phyloP scores from a whole-genome alignment of 2,329 filamentous ascomycete genomes.

The Parafenestella ontariensis region DNA sequence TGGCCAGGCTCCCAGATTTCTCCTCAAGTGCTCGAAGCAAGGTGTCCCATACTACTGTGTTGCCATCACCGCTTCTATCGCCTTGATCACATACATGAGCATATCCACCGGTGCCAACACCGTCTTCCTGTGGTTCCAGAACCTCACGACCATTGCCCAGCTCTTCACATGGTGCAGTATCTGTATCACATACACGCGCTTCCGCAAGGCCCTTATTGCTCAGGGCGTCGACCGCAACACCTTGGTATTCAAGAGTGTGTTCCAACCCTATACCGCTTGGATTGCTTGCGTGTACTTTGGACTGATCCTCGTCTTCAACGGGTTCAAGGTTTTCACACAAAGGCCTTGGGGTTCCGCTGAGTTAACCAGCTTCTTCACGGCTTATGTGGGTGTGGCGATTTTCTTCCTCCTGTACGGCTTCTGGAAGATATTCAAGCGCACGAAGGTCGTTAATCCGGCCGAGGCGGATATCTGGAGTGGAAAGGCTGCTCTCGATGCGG shows the following conservation, averaged over 20 bases:
- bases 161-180: constrained; percentile 63
- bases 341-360: constrained; percentile 47
- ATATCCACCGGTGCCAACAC: constrained; percentile 54
- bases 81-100: constrained; percentile 59
- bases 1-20: constrained; percentile 60
- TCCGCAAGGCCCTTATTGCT: constrained; percentile 54
- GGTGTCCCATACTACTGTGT: constrained; percentile 54
- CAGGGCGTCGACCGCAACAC: constrained; percentile 64
- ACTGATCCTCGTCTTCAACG: constrained; percentile 66
- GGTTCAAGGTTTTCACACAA: constrained; percentile 64
- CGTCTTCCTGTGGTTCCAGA: constrained; percentile 73
- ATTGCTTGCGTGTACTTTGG: constrained; percentile 65
- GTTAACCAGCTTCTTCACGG: constrained; percentile 58
- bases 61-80: constrained; percentile 49
- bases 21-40: constrained; percentile 56
- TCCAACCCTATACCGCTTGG: constrained; percentile 64
- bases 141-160: constrained; percentile 67
- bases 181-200: constrained; percentile 65
- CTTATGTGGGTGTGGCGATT: constrained; percentile 55
- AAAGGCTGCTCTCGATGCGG: constrained; percentile 56
- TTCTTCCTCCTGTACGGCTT: constrained; percentile 60
- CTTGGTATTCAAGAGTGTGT: constrained; percentile 58
- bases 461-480: constrained; percentile 57
- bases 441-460: constrained; percentile 54
- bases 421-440: constrained; percentile 72